Conservation (phyloP, 2,329 filamentous ascomycete species). For the Xylaria sp. region DNA sequence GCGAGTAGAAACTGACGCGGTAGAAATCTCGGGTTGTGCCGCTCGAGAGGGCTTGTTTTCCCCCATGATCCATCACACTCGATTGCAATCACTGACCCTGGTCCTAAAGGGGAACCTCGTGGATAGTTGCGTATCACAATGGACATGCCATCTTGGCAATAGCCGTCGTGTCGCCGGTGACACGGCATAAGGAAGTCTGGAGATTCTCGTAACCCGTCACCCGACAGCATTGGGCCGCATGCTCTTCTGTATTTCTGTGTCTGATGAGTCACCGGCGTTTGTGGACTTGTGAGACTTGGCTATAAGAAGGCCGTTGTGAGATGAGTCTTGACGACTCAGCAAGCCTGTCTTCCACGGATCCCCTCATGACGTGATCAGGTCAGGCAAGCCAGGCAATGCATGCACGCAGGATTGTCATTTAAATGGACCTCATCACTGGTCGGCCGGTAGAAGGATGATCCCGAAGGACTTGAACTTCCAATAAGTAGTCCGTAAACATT, state of each 20-base stretch:
- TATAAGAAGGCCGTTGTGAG: neutral
- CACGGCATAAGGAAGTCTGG: conserved; percentile 10
- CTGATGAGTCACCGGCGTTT: conserved; percentile 6
- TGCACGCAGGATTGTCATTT: neutral
- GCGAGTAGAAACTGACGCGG: conserved; percentile 1
- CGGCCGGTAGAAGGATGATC: neutral
- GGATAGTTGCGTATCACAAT: conserved; percentile 6
- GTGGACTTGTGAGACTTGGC: conserved; percentile 3
- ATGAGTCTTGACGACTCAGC: neutral
- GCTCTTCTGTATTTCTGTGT: conserved; percentile 9
- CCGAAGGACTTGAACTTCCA: neutral
- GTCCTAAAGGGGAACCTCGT: neutral
- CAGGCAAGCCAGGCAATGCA: neutral
- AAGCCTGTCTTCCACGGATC: neutral
- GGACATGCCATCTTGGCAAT: conserved; percentile 1
- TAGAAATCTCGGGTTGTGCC: neutral
- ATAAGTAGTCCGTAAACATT: too few relatives aligned
- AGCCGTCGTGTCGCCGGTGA: conserved; percentile 2
- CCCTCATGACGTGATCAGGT: neutral
- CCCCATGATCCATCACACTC: neutral
- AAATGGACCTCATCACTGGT: neutral
- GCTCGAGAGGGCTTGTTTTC: conserved; percentile 2
- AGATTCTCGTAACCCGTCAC: conserved; percentile 16
- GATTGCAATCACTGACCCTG: neutral
- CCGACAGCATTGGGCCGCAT: conserved; percentile 11